These are phyloP conservation scores for Lactarius psammicola DNA, from an alignment of 768 basidiomycete species.

Conservation along the genomic window DNA sequence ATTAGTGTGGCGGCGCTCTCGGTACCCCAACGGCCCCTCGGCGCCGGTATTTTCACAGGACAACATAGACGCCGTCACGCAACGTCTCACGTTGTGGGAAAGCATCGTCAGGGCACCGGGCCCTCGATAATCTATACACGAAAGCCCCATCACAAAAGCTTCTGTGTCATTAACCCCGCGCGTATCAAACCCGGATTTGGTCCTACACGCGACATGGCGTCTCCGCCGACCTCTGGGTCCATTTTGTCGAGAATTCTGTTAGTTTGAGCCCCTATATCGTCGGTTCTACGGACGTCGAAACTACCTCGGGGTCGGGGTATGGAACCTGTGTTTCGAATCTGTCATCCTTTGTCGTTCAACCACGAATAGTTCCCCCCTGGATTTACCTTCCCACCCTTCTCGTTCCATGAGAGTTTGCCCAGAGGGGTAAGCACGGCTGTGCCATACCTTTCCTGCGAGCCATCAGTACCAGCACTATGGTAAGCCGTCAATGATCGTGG, in stretches of 20 bases:
- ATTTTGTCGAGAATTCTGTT: neutral
- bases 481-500: constrained; percentile 13
- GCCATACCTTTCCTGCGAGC: neutral
- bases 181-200: neutral
- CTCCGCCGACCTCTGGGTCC: constrained; percentile 9
- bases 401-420: constrained; percentile 12
- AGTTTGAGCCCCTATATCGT: neutral
- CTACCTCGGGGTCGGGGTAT: neutral
- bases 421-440: constrained; percentile 11
- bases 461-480: constrained; percentile 7
- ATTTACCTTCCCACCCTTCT: constrained; percentile 10
- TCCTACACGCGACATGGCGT: neutral
- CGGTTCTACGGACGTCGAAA: neutral
- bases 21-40: constrained; percentile 19
- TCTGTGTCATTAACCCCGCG: neutral
- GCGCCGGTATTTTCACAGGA: constrained; percentile 24
- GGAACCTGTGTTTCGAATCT: neutral
- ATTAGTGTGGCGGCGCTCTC: constrained; percentile 28
- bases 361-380: constrained; percentile 11
- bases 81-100: constrained; percentile 29
- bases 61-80: constrained; percentile 24
- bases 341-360: constrained; percentile 8
- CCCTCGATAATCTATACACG: constrained; percentile 9
- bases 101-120: constrained; percentile 26
- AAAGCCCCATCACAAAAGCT: neutral